These are phyloP conservation scores for Calycina herbarum DNA, from an alignment of 2,329 filamentous ascomycete species.

Conservation along the genomic window DNA sequence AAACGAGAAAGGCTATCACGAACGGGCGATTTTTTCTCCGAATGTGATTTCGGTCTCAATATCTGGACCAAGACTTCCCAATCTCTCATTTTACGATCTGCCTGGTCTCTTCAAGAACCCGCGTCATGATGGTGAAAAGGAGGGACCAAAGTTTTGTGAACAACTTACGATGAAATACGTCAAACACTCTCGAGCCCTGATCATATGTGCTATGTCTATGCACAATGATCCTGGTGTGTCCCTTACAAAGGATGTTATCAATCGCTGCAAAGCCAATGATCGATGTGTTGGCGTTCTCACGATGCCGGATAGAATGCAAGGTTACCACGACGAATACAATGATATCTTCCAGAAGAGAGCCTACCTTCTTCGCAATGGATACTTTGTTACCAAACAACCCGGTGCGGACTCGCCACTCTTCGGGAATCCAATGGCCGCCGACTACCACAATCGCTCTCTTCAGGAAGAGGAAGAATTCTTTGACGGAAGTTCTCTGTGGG, in stretches of 20 bases:
- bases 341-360: constrained; percentile 60
- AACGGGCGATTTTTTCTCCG: constrained; percentile 70
- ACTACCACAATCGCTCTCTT: constrained; percentile 48
- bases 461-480: constrained; percentile 54
- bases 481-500: constrained; percentile 44
- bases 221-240: constrained; percentile 77
- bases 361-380: constrained; percentile 69
- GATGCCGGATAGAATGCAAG: constrained; percentile 74
- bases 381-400: constrained; percentile 74
- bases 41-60: constrained; percentile 80
- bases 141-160: constrained; percentile 67
- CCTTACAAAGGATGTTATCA: constrained; percentile 65
- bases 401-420: constrained; percentile 27
- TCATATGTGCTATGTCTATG: constrained; percentile 77
- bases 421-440: constrained; percentile 15
- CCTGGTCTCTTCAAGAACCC: constrained; percentile 78
- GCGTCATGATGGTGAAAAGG: constrained; percentile 60
- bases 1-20: constrained; percentile 38
- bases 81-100: constrained; percentile 81
- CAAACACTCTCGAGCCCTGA: constrained; percentile 65
- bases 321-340: constrained; percentile 57
- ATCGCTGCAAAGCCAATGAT: constrained; percentile 53
- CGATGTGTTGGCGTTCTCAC: constrained; percentile 77
- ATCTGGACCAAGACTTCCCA: constrained; percentile 66
- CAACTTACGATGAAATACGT: constrained; percentile 73